Evolutionary conservation across 768 basidiomycete species (phyloP), one percentile per base, ranked within the genome.

Genomic region (Leccinum subtestaceum): DNA sequence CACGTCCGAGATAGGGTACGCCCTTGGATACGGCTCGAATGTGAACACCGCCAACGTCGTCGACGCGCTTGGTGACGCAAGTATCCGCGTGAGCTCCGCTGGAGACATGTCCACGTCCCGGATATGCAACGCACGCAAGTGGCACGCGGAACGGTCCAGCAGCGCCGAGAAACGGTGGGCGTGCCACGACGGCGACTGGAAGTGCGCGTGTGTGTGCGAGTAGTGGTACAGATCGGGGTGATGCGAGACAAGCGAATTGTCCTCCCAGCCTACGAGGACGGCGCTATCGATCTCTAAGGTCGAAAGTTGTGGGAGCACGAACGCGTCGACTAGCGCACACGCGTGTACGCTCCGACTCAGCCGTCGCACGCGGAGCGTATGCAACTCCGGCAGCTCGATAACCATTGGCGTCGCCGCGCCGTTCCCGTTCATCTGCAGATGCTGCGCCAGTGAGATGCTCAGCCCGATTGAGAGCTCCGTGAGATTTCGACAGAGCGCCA

Each of bases 31-130:
- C 3, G 67, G 67, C n/a, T 68, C 67, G 31, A 68, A 67, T 31
- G 67, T 67, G 27, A 68, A 69, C 11, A 56, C 49, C 29, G 65
- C 53, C 45, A 68, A 38, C 23, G 67, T 68, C 6, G 53, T 23
- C 9, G 62, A 64, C 7, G 57, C 61, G 4, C 60, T 60, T 5
- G 62, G 62, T 7, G 67, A 68, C 15, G 45, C 59, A 29, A 68
- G 65, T 19, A 68, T 34, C n/a, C 62, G 67, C 0, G 11, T 23
- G 3, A 68, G 62, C 48, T 68, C 67, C 38, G 21, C 21, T 8
- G 65, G 67, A 29, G 67, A 68, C 45, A 68, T 61, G n/a, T 68
- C 67, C 11, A 67, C 62, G 25, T 67, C 60, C 12, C 51, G 62
- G 15, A 68, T 67, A 13, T 46, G 57, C n/a, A 68, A 59, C 12